Base-by-base conservation (phyloP, 1,139 yeast species). In the Entelexis sorbosivorans region DNA sequence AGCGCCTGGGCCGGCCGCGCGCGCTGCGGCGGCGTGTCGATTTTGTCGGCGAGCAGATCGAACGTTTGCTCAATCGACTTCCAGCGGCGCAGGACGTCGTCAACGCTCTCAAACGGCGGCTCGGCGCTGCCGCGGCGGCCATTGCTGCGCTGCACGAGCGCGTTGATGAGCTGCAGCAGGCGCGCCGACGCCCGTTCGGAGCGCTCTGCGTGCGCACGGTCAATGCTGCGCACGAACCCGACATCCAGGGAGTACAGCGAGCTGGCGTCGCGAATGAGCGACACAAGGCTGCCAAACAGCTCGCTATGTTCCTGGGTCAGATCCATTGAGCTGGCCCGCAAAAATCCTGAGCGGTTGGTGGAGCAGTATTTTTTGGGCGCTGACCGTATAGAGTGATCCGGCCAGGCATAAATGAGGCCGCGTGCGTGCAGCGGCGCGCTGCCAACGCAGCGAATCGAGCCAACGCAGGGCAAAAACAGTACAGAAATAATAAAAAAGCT, bases 221-320 rank as follows among this genome's bases (percentile, higher is more conserved):
- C 94, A n/a, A 88, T 65, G 44, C 88, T 77, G 51, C 74, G 75
- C 67, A 80, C 78, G 61, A 89, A 91, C 43, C 75, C 76, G 26
- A 88, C 76, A 69, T 91, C 98, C 58, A 85, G 87, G 0, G 87
- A 78, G 2, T 88, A 83, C 44, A 91, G 68, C 2, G 84, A 78
- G 6, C 82, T 71, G 0, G 96, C 78, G 1, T 85, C 76, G 56
- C 95, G 73, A 35, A 87, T 79, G 14, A 58, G 49, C n/a, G 59
- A 45, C 52, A 60, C 49, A 20, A 60, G 51, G 43, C 57, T 49
- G 43, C 38, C 38, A 32, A 58, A 51, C n/a, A 60, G 54, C 36
- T 47, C 58, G 24, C 47, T 35, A 39, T 56, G 28, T 45, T 58
- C 58, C 24, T 48, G 47, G 9, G 60, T 54, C 38, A 59, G 31